Evolutionary conservation across 345 rosid genomes (phyloP).

Genomic region (Euclidium syriacum): DNA sequence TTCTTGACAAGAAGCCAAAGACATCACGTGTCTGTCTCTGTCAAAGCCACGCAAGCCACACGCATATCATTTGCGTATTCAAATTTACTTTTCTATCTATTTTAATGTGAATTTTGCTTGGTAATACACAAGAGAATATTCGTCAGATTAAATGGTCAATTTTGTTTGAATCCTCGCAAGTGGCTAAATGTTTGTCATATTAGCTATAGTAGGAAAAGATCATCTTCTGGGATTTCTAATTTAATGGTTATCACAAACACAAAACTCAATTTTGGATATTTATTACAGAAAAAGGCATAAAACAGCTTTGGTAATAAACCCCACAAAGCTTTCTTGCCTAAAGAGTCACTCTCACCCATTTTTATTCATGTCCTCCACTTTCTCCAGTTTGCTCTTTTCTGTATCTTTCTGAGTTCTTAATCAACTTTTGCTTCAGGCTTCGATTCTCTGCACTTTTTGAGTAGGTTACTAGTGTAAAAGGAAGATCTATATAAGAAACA

Average conservation of each 20-base stretch:
- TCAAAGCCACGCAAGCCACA: conserved; percentile 16
- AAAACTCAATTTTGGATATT: neutral
- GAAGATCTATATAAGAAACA: neutral
- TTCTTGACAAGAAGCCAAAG: conserved; percentile 22
- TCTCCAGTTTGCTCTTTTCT: conserved; percentile 15
- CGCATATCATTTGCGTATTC: conserved; percentile 11
- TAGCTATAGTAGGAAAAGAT: conserved; percentile 8
- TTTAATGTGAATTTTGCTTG: neutral
- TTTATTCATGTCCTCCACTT: conserved; percentile 10
- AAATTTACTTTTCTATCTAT: neutral
- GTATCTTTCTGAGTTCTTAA: conserved; percentile 7
- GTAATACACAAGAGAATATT: neutral
- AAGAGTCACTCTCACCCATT: conserved; percentile 2
- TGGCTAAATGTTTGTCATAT: conserved; percentile 13
- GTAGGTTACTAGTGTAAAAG: neutral
- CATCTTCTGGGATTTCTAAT: too few species aligned
- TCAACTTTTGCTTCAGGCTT: conserved; percentile 23
- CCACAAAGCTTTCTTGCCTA: conserved; percentile 18
- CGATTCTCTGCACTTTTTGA: conserved; percentile 26
- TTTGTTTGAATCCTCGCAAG: neutral
- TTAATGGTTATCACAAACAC: neutral
- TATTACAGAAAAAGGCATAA: conserved; percentile 10
- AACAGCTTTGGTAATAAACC: conserved; percentile 15
- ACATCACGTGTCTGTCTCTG: conserved; percentile 27
- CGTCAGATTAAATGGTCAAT: conserved; percentile 1